phyloP scores from a whole-genome alignment of 2,329 filamentous ascomycete genomes.

The Fusarium vanettenii region DNA sequence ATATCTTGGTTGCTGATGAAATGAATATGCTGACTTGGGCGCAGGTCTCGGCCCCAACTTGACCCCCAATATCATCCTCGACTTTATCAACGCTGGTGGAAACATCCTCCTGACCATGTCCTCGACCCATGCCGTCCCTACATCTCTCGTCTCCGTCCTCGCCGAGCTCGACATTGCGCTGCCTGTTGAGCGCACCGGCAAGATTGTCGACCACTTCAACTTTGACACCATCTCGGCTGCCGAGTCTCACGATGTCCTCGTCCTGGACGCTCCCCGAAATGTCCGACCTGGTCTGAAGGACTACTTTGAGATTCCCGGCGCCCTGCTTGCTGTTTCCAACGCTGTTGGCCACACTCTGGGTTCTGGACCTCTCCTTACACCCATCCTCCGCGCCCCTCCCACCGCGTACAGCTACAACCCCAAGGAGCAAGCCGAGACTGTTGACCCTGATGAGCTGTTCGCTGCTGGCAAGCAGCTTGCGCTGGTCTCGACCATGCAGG shows the following conservation, averaged over 20 bases:
- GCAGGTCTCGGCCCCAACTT: constrained; percentile 87
- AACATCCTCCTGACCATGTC: constrained; percentile 92
- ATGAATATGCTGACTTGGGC: constrained; percentile 23
- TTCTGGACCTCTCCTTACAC: constrained; percentile 79
- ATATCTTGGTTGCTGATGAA: neutral
- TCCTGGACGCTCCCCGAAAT: constrained; percentile 76
- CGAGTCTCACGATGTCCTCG: constrained; percentile 89
- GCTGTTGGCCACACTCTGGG: constrained; percentile 86
- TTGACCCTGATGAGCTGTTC: constrained; percentile 81
- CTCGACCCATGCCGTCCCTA: constrained; percentile 75
- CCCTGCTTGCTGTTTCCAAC: constrained; percentile 82
- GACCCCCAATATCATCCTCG: constrained; percentile 85
- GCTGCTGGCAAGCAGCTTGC: constrained; percentile 85
- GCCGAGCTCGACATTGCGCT: constrained; percentile 89
- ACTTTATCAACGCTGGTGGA: constrained; percentile 91
- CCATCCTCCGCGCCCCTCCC: constrained; percentile 82
- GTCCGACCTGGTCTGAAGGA: constrained; percentile 77
- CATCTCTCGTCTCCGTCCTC: constrained; percentile 81
- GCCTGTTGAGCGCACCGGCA: constrained; percentile 84
- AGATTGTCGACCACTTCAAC: constrained; percentile 96
- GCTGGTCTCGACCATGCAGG: constrained; percentile 88
- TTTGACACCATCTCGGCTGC: constrained; percentile 82
- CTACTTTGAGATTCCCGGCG: constrained; percentile 72
- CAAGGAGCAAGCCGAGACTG: constrained; percentile 79
- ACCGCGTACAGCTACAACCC: constrained; percentile 96